Base-by-base conservation (phyloP, 2,329 filamentous ascomycete species). In the Whalleya microplaca region DNA sequence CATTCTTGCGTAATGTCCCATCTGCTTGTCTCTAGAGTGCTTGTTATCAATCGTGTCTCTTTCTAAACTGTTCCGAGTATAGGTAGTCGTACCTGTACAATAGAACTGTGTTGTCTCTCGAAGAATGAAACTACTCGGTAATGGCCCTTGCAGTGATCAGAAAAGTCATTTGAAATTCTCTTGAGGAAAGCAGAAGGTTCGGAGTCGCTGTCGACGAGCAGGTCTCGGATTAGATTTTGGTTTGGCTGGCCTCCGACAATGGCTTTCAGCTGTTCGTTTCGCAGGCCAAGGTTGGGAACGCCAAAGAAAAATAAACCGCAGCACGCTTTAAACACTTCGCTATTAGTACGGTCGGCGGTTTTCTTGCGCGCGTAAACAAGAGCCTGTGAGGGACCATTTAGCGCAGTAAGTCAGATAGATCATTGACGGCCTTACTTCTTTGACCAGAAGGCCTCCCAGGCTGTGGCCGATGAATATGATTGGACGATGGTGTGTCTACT, bases 291-390 rank as follows among this genome's bases (percentile, higher is more conserved):
- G 10, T 72, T 69, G 6, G 68, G 69, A 6, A 71, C 65, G 12
- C 68, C 68, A 41, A 71, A 71, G 27, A 71, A 64, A 12, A 71
- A 18, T 42, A 69, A 20, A 9, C 64, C 64, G 37, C 56, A 63
- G 21, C 60, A 67, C 0, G 66, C 56, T 20, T 59, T 55, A 6
- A 48, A 61, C 2, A 67, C 9, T 16, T 59, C 40, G 7, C 41
- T 19, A 7, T 60, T 55, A 1, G 44, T 27, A 6, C 27, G 21
- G 23, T 27, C 23, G 23, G 23, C 9, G 23, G 23, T 9, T 27
- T 57, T 55, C 20, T 52, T 55, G 18, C 32, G 20, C 27, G 63
- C 59, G 10, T 56, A 48, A 3, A 63, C 32, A 7, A 68, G 56
- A 19, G 63, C 62, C 66, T 66, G 21, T 7, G 2, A 5, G 2